Base-by-base conservation (phyloP, 2,329 filamentous ascomycete genomes). In the Colletotrichum brevisporum region DNA sequence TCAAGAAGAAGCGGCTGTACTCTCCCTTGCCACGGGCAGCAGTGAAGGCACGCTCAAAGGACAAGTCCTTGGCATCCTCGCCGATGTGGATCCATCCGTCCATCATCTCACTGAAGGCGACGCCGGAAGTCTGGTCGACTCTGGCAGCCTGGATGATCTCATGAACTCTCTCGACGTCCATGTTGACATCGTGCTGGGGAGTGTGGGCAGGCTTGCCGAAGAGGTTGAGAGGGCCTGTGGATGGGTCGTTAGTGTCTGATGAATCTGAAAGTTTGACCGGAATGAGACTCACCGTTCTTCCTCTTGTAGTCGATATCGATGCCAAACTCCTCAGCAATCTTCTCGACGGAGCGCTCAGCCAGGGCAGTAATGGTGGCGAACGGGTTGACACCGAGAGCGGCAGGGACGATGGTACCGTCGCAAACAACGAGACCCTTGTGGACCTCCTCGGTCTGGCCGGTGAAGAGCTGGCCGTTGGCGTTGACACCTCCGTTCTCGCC, bases 351-450 rank as follows among this genome's bases (percentile, higher is more conserved):
- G 13, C 91, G 83, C 77, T 92, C 91, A 0, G 91, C 90, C 24
- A 93, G 83, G 2, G 91, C 90, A 0, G 90, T 86, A 71, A 92
- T 92, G 1, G 90, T 93, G 1, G 90, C 91, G 59, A 91, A 85
- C 0, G 91, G 90, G 73, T 93, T 93, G 2, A 89, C 88, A 9
- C 90, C 85, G 2, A 92, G 80, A 0, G 90, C 86, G 4, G 86
- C 85, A 0, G 91, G 90, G 15, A 92, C 85, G 1, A 89, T 79
- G 3, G 90, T 83, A 12, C 81, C 90, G 74, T 93, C 91, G 0
- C 86, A 87, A 26, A 91, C 87, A 12, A 91, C 81, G 4, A 92
- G 82, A 0, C 90, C 90, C 0, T 80, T 54, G 73, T 92, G 81
- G 0, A 85, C 84, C 31, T 89, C 85, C 1, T 73, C 73, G 0